These are phyloP conservation scores for Entamoeba histolytica DNA, from an alignment of 208 protist genomes.

Conservation along the genomic window DNA sequence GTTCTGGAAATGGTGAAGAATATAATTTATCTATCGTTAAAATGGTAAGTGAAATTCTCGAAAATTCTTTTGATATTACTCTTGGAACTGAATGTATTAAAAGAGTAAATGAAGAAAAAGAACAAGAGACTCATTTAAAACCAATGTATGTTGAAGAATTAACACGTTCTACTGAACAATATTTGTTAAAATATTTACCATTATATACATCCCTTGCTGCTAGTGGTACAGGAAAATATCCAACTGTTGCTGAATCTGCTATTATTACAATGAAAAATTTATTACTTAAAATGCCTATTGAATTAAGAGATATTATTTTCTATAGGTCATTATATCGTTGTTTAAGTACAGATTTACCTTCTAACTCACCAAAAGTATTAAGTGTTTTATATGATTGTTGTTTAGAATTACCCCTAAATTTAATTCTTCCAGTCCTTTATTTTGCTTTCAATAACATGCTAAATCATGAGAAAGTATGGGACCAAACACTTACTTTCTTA, in stretches of 20 bases:
- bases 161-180: not conserved
- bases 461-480: not conserved
- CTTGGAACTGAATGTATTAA: not conserved
- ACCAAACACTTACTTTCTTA: not conserved
- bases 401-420: not conserved
- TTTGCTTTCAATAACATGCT: not conserved
- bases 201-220: not conserved
- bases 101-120: not conserved
- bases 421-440: not conserved
- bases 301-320: not conserved
- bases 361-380: not conserved
- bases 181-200: not conserved
- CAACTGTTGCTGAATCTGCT: not conserved
- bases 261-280: not conserved
- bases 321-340: not conserved
- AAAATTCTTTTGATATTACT: not conserved
- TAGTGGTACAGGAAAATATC: not conserved
- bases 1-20: not conserved
- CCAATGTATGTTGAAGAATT: not conserved
- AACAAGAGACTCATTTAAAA: not conserved
- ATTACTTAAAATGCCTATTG: not conserved
- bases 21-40: not conserved
- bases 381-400: not conserved
- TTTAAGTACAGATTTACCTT: not conserved
- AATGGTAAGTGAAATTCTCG: not conserved